Conservation (phyloP, 192 early-diverging fungal species). For the Coemansia javaensis region DNA sequence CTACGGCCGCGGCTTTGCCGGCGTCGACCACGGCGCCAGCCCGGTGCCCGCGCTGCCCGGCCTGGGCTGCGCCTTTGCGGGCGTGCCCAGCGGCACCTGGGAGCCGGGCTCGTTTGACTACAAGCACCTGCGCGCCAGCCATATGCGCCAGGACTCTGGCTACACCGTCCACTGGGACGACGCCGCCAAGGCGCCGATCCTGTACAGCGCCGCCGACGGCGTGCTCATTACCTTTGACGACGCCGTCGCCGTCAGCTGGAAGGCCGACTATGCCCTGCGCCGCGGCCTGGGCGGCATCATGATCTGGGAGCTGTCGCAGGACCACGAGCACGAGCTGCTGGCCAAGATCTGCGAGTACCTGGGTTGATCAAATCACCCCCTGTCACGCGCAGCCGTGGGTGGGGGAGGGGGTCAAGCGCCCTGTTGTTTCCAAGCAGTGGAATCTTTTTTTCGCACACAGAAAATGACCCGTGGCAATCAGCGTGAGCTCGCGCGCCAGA, state of each 20-base stretch:
- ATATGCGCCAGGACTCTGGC: conserved; percentile 52
- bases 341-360: conserved; percentile 49
- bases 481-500: conserved; percentile 49
- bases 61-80: conserved; percentile 57
- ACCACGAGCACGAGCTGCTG: conserved; percentile 37
- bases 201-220: conserved; percentile 62
- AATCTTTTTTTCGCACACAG: too few relatives aligned
- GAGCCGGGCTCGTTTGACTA: conserved; percentile 91
- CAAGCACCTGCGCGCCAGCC: conserved; percentile 56
- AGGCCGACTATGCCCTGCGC: conserved; percentile 59
- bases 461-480: conserved; percentile 55
- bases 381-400: too few relatives aligned
- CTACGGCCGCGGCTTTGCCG: conserved; percentile 91
- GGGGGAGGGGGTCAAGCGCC: too few relatives aligned
- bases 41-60: conserved; percentile 45
- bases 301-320: conserved; percentile 74
- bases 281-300: conserved; percentile 64
- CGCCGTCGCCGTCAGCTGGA: conserved; percentile 57
- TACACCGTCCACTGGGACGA: conserved; percentile 74
- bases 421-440: too few relatives aligned
- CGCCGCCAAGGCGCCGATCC: conserved; percentile 69
- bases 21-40: conserved; percentile 58
- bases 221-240: conserved; percentile 85
- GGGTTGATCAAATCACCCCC: conserved; percentile 14
- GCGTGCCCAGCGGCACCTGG: conserved; percentile 78